Percentiles rank a stretch among this genome's conserved stretches.
phyloP scores from a whole-genome alignment of 345 rosid genomes.

The Eucalyptus erythrocorys region DNA sequence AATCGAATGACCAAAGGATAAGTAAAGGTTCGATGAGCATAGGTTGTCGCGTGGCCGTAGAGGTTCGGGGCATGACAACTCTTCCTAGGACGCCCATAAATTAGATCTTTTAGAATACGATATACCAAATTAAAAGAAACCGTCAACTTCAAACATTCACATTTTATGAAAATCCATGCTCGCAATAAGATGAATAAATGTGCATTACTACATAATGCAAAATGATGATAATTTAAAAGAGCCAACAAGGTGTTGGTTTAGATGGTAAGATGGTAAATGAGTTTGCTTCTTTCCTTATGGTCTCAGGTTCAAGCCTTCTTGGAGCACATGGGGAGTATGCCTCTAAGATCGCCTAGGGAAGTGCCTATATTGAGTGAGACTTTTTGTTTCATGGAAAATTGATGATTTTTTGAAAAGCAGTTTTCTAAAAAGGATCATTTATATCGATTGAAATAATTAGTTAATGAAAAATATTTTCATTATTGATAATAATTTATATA shows the following conservation, averaged over 20 bases:
- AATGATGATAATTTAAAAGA: background rate
- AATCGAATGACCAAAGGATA: too few relatives aligned
- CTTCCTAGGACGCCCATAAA: background rate
- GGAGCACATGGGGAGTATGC: background rate
- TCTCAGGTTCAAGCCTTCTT: background rate
- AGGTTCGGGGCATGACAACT: too few relatives aligned
- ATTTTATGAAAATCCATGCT: background rate
- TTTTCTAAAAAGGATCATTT: accelerated
- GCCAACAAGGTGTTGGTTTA: background rate
- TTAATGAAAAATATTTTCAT: too few relatives aligned
- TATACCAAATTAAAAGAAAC: background rate
- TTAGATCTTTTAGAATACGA: background rate
- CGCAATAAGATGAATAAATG: background rate
- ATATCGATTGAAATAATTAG: too few relatives aligned
- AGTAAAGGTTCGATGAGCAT: too few relatives aligned
- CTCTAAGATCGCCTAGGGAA: background rate
- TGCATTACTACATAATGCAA: background rate
- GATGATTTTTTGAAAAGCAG: background rate
- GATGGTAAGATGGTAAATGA: background rate
- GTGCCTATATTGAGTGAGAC: background rate
- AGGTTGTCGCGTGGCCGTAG: too few relatives aligned
- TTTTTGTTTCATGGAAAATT: too few relatives aligned
- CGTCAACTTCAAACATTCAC: background rate
- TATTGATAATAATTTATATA: too few relatives aligned
- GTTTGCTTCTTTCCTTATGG: background rate